Percentiles rank a stretch among this genome's conserved stretches.
Evolutionary conservation across 768 basidiomycete species (phyloP).

Genomic region (Tremella yokohamensis): DNA sequence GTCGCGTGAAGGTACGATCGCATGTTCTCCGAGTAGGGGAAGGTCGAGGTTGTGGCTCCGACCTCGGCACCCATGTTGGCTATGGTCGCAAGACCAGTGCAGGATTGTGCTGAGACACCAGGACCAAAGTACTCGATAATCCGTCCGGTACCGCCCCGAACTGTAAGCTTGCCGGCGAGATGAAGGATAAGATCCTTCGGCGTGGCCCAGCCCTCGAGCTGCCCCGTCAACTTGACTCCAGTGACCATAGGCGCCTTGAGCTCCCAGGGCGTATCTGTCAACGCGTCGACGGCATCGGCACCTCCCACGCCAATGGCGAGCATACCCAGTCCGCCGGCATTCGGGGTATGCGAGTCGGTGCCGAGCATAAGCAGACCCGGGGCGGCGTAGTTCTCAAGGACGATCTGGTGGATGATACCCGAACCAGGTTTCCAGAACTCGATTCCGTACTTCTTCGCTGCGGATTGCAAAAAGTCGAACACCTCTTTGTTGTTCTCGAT

Average conservation of each 20-base stretch:
- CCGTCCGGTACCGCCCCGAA: slow-evolving; percentile 92
- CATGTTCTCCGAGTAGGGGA: slow-evolving; percentile 92
- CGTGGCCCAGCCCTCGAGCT: slow-evolving; percentile 84
- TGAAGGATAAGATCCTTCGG: slow-evolving; percentile 95
- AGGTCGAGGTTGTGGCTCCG: slow-evolving; percentile 98
- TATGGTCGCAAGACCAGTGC: slow-evolving; percentile 92
- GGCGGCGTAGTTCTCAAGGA: slow-evolving; percentile 94
- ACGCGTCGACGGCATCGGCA: slow-evolving; percentile 88
- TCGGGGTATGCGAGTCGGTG: slow-evolving; percentile 92
- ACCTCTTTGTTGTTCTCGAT: slow-evolving; percentile 90
- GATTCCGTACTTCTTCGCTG: slow-evolving; percentile 65
- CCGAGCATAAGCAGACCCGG: slow-evolving; percentile 82
- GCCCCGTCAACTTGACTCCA: slow-evolving; percentile 82
- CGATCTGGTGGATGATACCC: slow-evolving; percentile 82
- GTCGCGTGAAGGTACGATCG: slow-evolving; percentile 83
- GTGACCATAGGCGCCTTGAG: slow-evolving; percentile 78
- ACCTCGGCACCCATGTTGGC: slow-evolving; percentile 99
- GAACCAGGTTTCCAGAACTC: slow-evolving; percentile 97
- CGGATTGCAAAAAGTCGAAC: slow-evolving; percentile 93
- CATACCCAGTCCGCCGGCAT: slow-evolving; percentile 93
- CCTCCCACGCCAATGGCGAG: slow-evolving; percentile 99
- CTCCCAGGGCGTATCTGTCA: slow-evolving; percentile 98
- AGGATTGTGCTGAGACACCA: slow-evolving; percentile 81
- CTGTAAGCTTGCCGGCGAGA: slow-evolving; percentile 88
- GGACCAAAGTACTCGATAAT: slow-evolving; percentile 97